Base-by-base conservation (phyloP, 2,329 filamentous ascomycete genomes). In the Xylaria sp. region DNA sequence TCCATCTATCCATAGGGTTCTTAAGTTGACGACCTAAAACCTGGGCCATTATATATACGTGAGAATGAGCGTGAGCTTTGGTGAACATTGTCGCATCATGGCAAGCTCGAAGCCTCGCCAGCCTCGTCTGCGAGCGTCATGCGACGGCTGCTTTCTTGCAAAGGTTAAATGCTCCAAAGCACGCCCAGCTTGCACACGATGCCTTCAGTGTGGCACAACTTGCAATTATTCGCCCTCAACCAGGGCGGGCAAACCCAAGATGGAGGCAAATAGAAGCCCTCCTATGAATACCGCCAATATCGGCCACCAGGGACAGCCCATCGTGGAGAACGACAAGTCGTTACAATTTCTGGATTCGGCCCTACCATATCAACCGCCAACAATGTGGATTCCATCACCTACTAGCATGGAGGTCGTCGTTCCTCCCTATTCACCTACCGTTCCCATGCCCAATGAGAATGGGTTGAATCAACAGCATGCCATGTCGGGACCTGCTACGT, bases 91-190 rank as follows among this genome's bases (percentile, higher is more conserved):
- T 23, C 23, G 25, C 17, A 43, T 1, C 33, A 63, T 63, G 60
- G 21, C 54, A 8, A 43, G 31, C 33, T 3, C 25, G 27, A 57
- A 63, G 23, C 1, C n/a, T 11, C 62, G 62, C 11, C 43, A 46
- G 33, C 77, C 77, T 48, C 77, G 79, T 46, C 72, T 82, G 29
- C 74, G 80, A 60, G 79, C 79, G 21, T 84, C 82, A 17, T 85
- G 83, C 68, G 82, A 85, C 63, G 81, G 80, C 7, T 85, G 83
- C 72, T 84, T 84, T 70, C 72, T 83, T 19, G 82, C 82, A 63
- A 85, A 85, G 68, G 82, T 85, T 72, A 85, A 84, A 67, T 85
- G 83, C 71, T 83, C 80, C 63, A 85, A 85, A 66, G 75, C 76
- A 2, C 74, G 81, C n/a, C 83, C 83, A 1, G 78, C 84, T 49